Evolutionary conservation across 129 eudicot species (phyloP), one percentile per base, ranked within the genome.

Genomic region (Flaveria trinervia): DNA sequence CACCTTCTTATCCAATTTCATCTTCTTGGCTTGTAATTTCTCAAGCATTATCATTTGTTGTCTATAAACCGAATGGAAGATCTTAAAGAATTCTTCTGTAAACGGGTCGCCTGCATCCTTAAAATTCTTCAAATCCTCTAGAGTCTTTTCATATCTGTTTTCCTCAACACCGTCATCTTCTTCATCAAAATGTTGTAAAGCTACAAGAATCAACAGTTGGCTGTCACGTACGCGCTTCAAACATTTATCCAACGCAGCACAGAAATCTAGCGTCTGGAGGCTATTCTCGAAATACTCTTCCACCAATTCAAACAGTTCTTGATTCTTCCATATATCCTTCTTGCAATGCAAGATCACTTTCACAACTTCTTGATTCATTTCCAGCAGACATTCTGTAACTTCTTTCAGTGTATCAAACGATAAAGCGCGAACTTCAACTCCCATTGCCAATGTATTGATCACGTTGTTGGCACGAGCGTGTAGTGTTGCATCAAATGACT

Each of bases 301-400:
- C 2, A 89, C 96, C 17, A 89, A 88, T 62, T 92, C 96, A 73
- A 92, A 92, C 85, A 92, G 45, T 75, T 92, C 97, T 72, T 87
- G 89, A 74, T 80, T 89, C 44, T 86, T 89, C 97, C 97, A 89
- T 30, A 92, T 92, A 72, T 92, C 97, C 77, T 87, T 84, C 90
- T 92, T 92, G 80, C 97, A 89, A 16, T 92, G 89, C 50, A 92
- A 83, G 51, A 92, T 92, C 13, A 92, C 92, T 57, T 89, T 92
- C 5, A 92, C 97, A 57, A 89, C 97, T 59, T 92, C 96, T 65
- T 89, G 96, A 73, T 92, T 92, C 96, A 92, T 89, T 50, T 92
- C 97, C 60, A 89, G 62, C 33, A 92, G 85, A 78, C 96, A 92
- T 62, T 74, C 96, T 8, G 97, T 92, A 68, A 89, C 91, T 78